These are phyloP conservation scores for Pleurotus pulmonarius DNA, from an alignment of 768 basidiomycete genomes.

Conservation along the genomic window DNA sequence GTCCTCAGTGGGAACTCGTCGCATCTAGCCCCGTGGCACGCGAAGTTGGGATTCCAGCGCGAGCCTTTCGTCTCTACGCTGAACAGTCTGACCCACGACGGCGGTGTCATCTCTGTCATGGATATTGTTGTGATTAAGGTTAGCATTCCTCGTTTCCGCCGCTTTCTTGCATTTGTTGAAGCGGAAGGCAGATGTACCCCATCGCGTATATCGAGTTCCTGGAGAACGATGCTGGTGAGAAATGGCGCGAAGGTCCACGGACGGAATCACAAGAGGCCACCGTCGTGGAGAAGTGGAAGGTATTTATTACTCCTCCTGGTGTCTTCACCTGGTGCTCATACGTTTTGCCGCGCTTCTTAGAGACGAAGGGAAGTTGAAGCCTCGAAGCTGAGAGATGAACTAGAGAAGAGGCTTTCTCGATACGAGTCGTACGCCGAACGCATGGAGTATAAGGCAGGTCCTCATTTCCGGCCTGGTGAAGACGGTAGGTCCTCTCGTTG, in stretches of 20 bases:
- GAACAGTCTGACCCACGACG: conserved; percentile 75
- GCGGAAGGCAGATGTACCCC: conserved; percentile 54
- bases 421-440: conserved; percentile 64
- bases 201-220: conserved; percentile 76
- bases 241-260: conserved; percentile 56
- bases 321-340: background rate
- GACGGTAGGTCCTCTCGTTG: conserved; percentile 30
- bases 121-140: conserved; percentile 73
- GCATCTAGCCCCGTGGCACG: conserved; percentile 83
- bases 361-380: conserved; percentile 55
- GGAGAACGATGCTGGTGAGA: conserved; percentile 44
- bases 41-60: conserved; percentile 75
- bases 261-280: conserved; percentile 66
- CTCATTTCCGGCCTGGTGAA: conserved; percentile 32
- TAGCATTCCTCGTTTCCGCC: background rate
- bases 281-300: conserved; percentile 68
- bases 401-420: conserved; percentile 50
- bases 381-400: conserved; percentile 50
- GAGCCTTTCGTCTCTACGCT: conserved; percentile 71
- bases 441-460: conserved; percentile 54
- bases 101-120: conserved; percentile 72
- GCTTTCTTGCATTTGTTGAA: background rate
- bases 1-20: conserved; percentile 81
- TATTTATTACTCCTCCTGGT: conserved; percentile 21
- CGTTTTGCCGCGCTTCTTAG: conserved; percentile 28